Base-by-base conservation (phyloP, 164 flowering plant species). In the Annona cherimola region DNA sequence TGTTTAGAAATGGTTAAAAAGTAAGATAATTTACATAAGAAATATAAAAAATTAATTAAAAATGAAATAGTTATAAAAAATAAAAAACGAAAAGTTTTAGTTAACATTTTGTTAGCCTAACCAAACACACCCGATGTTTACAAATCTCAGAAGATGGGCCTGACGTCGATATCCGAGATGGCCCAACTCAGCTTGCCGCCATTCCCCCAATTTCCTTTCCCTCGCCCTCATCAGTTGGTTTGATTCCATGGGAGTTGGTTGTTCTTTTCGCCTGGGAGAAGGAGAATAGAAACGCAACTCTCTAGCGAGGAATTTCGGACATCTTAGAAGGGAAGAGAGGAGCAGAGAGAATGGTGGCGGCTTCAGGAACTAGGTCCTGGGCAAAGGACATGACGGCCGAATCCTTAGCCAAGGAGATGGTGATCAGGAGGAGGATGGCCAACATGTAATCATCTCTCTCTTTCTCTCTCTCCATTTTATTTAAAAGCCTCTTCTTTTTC, bases 381-480 rank as follows among this genome's bases (percentile, higher is more conserved):
- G 80, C 80, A 70, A 88, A 82, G 72, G 95, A 90, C 78, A 82
- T 90, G 67, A 26, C 35, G 35, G 35, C 77, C 9, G 86, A 81
- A 83, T 68, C 86, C 19, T 89, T 81, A 66, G 80, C 80, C 72
- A 89, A 82, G 71, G 96, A 90, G 79, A 82, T 90, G 68, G 70
- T 81, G 42, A 84, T 89, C 79, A 77, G 96, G 46, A 87, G 72
- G 78, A 87, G 83, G 74, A 86, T 90, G 1, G 61, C 76, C 57
- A 84, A 77, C 82, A 87, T 90, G 93, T 90, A 86, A 70, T 35
- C 62, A 4, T 35, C 60, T 14, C 43, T 40, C 20, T 45, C 43
- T 40, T 14, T 45, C 35, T 54, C 42, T 69, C 68, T 71, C 76
- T 44, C 68, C 65, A 50, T 72, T 69, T 76, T 63, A 55, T 8